Evolutionary conservation across 176 grass and related monocot genomes (phyloP).

Genomic region (Tillandsia leiboldiana): DNA sequence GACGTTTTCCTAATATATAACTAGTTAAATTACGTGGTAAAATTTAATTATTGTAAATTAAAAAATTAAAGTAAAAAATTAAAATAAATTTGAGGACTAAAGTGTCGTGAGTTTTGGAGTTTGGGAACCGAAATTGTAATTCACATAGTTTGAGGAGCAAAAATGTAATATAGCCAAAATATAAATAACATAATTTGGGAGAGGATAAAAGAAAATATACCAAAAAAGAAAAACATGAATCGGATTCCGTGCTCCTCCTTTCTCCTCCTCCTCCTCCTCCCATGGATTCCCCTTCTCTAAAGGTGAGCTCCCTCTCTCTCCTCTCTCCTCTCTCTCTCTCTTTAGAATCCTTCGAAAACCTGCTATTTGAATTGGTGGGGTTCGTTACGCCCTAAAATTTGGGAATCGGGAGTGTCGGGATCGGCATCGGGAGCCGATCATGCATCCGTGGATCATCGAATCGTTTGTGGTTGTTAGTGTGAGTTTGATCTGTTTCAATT

Average conservation of each 20-base stretch:
- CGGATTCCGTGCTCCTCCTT: not conserved
- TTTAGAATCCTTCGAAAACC: not conserved
- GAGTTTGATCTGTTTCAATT: not conserved
- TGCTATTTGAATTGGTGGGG: not conserved
- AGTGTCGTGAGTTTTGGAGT: too few relatives aligned
- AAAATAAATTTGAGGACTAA: too few relatives aligned
- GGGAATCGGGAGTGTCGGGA: not conserved
- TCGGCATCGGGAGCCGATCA: not conserved
- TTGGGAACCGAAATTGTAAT: too few relatives aligned
- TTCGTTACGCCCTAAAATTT: not conserved
- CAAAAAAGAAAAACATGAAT: not conserved
- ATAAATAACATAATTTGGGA: too few relatives aligned
- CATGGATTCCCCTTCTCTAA: not conserved
- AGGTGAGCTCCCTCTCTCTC: not conserved
- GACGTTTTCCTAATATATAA: too few relatives aligned
- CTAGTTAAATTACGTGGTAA: too few relatives aligned
- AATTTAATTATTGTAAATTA: too few relatives aligned
- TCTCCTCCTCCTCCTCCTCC: not conserved
- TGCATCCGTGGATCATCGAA: not conserved
- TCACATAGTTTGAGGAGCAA: too few relatives aligned
- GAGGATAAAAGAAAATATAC: too few relatives aligned
- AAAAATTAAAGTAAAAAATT: too few relatives aligned
- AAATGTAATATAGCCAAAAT: too few relatives aligned
- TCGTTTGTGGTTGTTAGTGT: not conserved
- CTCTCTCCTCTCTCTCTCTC: not conserved